These are phyloP conservation scores for Trametes cingulata DNA, from an alignment of 768 basidiomycete genomes.

Conservation along the genomic window DNA sequence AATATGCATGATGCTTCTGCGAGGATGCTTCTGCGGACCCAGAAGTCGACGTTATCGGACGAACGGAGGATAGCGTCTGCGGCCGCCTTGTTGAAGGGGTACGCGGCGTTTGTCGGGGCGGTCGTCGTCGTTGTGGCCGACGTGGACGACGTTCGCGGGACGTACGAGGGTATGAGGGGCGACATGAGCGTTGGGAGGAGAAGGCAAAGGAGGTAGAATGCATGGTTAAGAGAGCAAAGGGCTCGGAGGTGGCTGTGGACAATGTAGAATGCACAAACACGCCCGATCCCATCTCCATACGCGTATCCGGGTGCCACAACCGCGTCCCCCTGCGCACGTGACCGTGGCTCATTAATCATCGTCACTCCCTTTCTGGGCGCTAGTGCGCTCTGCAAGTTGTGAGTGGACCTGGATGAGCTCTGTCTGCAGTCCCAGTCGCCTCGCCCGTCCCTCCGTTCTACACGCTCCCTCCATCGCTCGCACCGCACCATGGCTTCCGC, in stretches of 20 bases:
- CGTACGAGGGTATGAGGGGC: not conserved
- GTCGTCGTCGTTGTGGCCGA: not conserved
- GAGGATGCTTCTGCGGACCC: constrained; percentile 18
- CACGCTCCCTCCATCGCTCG: not conserved
- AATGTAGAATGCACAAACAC: constrained; percentile 6
- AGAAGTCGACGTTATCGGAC: constrained; percentile 23
- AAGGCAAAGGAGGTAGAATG: not conserved
- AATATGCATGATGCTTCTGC: constrained; percentile 22
- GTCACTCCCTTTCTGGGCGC: not conserved
- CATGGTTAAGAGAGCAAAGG: constrained; percentile 2
- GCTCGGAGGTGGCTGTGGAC: constrained; percentile 5
- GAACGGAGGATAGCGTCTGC: constrained; percentile 23
- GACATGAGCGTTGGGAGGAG: constrained; percentile 1
- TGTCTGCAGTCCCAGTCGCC: not conserved
- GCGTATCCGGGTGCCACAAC: constrained; percentile 1
- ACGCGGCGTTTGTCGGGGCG: constrained; percentile 9
- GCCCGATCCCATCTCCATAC: not conserved
- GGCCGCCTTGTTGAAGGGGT: constrained; percentile 22
- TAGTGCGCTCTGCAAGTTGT: constrained; percentile 1
- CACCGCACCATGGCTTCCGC: constrained; percentile 1
- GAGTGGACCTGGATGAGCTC: constrained; percentile 22
- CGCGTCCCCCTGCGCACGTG: constrained; percentile 11
- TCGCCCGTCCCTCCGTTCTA: constrained; percentile 5
- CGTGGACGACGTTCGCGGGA: not conserved
- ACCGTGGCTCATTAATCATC: constrained; percentile 14